Conservation (phyloP, 2,329 filamentous ascomycete species). For the Diaporthe humulicola region DNA sequence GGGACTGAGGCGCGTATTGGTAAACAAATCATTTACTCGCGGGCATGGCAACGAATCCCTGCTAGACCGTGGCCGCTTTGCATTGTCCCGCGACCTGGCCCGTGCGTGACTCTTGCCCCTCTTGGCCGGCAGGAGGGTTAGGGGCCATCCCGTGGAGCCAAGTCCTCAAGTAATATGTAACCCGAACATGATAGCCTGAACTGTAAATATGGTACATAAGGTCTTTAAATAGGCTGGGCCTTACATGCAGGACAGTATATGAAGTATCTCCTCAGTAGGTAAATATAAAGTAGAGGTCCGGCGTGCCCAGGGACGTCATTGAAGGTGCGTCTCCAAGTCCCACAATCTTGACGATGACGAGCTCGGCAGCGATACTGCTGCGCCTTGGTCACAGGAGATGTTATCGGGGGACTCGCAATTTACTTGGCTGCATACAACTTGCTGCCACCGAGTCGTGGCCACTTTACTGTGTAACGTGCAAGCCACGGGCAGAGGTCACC, state of each 20-base stretch:
- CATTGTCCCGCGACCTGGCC: constrained; percentile 31
- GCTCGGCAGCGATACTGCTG: constrained; percentile 9
- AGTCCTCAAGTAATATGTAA: background rate
- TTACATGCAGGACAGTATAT: background rate
- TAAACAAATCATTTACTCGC: constrained; percentile 39
- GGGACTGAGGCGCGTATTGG: constrained; percentile 35
- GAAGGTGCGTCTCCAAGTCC: background rate
- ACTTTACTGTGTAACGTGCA: background rate
- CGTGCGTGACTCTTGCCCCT: background rate
- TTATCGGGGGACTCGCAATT: background rate
- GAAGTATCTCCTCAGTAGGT: background rate
- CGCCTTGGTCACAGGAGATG: background rate
- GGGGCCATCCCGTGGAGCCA: background rate
- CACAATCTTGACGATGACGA: constrained; percentile 15
- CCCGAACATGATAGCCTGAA: background rate
- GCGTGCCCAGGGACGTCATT: background rate
- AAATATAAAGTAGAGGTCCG: background rate
- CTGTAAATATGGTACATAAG: background rate
- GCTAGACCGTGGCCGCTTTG: constrained; percentile 17
- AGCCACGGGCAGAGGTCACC: background rate
- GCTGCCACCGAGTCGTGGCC: background rate
- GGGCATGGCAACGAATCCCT: constrained; percentile 40
- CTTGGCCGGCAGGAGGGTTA: background rate
- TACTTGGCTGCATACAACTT: background rate
- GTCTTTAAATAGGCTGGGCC: background rate